These are phyloP conservation scores for Clitopilus hobsonii DNA, from an alignment of 768 basidiomycete species.

Conservation along the genomic window DNA sequence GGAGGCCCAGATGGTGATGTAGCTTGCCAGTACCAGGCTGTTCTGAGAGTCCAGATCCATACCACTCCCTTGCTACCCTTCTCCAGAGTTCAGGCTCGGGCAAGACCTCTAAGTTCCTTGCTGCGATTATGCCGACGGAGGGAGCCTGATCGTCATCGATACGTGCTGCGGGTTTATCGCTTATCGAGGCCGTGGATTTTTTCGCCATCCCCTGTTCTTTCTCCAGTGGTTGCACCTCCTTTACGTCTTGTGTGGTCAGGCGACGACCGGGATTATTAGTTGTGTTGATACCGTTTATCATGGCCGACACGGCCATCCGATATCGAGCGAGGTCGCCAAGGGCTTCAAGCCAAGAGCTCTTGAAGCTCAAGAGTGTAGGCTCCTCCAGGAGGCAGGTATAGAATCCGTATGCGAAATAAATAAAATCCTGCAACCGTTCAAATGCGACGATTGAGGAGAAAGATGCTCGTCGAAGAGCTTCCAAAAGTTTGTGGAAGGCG, in stretches of 20 bases:
- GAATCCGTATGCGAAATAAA: constrained; percentile 92
- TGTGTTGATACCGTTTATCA: constrained; percentile 50
- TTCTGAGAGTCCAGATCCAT: constrained; percentile 77
- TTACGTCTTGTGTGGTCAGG: constrained; percentile 56
- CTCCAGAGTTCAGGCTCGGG: constrained; percentile 93
- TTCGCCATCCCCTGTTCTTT: constrained; percentile 25
- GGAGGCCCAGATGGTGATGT: constrained; percentile 89
- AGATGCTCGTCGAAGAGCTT: constrained; percentile 83
- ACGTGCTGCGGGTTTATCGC: constrained; percentile 45
- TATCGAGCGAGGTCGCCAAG: constrained; percentile 95
- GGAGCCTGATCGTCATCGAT: constrained; percentile 66
- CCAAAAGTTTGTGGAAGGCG: constrained; percentile 86
- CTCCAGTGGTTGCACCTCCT: constrained; percentile 17
- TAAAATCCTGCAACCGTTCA: constrained; percentile 91
- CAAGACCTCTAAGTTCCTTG: constrained; percentile 77
- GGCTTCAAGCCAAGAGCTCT: constrained; percentile 89
- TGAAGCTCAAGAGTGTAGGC: constrained; percentile 61
- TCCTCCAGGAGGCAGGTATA: constrained; percentile 90
- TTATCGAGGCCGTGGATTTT: constrained; percentile 27
- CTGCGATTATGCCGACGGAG: constrained; percentile 84
- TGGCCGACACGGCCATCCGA: constrained; percentile 91
- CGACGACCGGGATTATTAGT: constrained; percentile 22
- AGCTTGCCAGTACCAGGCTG: constrained; percentile 93
- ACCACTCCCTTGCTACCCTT: constrained; percentile 89
- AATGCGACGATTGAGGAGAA: constrained; percentile 65